These are phyloP conservation scores for Suillus subluteus DNA, from an alignment of 768 basidiomycete species.

Conservation along the genomic window DNA sequence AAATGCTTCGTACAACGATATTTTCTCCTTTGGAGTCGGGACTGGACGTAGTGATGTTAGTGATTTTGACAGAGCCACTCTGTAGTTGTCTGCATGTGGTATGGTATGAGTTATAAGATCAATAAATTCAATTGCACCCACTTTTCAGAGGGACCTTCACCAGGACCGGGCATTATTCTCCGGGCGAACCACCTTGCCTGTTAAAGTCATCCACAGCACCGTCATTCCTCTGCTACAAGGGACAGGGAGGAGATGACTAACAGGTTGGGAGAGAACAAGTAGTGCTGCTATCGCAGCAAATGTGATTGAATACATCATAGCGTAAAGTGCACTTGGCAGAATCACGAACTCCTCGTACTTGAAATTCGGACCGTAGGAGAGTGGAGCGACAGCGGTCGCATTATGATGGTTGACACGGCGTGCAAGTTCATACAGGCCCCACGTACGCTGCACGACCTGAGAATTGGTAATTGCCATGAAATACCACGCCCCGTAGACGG, in stretches of 20 bases:
- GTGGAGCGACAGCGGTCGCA: conserved; percentile 21
- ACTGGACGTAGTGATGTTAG: conserved; percentile 71
- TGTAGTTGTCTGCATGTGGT: conserved; percentile 49
- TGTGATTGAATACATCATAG: conserved; percentile 44
- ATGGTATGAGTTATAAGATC: neutral
- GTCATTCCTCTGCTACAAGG: neutral
- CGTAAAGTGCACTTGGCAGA: conserved; percentile 42
- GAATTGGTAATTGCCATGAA: conserved; percentile 50
- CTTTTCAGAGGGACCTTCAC: conserved; percentile 68
- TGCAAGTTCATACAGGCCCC: conserved; percentile 50
- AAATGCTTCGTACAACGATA: conserved; percentile 56
- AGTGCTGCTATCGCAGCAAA: conserved; percentile 22
- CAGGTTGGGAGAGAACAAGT: conserved; percentile 39
- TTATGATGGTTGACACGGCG: conserved; percentile 22
- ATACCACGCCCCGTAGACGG: conserved; percentile 44
- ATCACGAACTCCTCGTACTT: conserved; percentile 73
- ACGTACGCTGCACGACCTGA: conserved; percentile 57
- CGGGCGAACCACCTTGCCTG: conserved; percentile 64
- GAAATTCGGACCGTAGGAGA: conserved; percentile 71
- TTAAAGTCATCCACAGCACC: conserved; percentile 1
- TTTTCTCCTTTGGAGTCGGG: conserved; percentile 42
- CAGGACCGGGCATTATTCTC: conserved; percentile 52
- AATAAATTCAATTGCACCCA: conserved; percentile 38
- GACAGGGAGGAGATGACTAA: conserved; percentile 28
- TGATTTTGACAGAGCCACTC: conserved; percentile 61